Evolutionary conservation across 768 basidiomycete species (phyloP), one percentile per base, ranked within the genome.

Genomic region (Psilocybe subaeruginosa): DNA sequence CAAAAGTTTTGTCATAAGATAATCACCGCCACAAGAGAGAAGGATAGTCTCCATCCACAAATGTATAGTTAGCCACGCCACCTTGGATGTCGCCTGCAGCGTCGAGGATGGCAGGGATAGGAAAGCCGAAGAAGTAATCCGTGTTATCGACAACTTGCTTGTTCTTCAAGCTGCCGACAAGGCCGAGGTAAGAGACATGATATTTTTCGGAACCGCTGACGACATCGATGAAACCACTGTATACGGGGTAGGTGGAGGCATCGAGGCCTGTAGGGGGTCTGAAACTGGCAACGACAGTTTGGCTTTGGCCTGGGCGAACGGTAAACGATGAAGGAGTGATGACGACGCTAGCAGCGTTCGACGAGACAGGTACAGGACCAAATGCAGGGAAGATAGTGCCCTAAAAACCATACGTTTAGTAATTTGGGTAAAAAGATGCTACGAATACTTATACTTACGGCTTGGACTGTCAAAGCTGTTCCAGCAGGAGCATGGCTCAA

Each of bases 181-280:
- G 67, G 69, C 85, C 85, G 19, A 85, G 69, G 66, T 84, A 87
- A 1, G 80, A 75, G 19, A 80, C 76, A 30, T 80, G 76, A 52
- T 74, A 71, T 14, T 67, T 77, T 58, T 82, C 78, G 8, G 56
- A 1, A 56, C 59, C 37, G 54, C 65, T 16, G 67, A 63, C 73
- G 23, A 82, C 67, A 57, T 82, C 74, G 41, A 89, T 83, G 75
- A 80, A 87, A 3, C 87, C 87, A 37, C 83, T 85, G 74, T 82
- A 87, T 58, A 87, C 77, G n/a, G 87, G 87, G 70, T 84, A 80
- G 2, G 79, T 75, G 27, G 77, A 69, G 19, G 82, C 75, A 58
- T 84, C 72, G 12, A 78, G 74, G 1, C 80, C 70, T 0, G 66
- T 66, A 0, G 88, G 88, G 0, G 82, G 77, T 0, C 69, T 76